Conservation (phyloP, 2,329 filamentous ascomycete species). For the Aspergillus pseudoterreus region DNA sequence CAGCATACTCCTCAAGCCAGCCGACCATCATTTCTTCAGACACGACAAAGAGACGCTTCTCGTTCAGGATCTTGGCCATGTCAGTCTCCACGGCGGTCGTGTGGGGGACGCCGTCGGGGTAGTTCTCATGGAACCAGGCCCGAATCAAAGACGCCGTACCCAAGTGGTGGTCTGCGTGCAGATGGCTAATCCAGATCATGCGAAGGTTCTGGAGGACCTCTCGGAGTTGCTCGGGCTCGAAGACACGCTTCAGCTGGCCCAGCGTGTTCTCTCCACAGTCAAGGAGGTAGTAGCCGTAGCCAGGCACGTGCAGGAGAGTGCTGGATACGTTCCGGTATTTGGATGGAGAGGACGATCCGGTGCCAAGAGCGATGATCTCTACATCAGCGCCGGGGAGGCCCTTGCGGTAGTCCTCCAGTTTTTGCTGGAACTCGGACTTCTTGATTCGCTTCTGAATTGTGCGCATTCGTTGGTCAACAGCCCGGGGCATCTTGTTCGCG, state of each 20-base stretch:
- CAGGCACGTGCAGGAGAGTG: slow-evolving; percentile 79
- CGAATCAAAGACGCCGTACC: slow-evolving; percentile 77
- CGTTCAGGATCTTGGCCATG: slow-evolving; percentile 34
- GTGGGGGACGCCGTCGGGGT: slow-evolving; percentile 35
- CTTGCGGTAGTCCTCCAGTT: slow-evolving; percentile 48
- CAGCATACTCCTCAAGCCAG: slow-evolving; percentile 75
- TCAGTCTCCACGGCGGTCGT: slow-evolving; percentile 37
- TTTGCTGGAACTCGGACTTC: slow-evolving; percentile 29
- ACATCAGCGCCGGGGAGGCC: slow-evolving; percentile 70
- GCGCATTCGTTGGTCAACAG: slow-evolving; percentile 28
- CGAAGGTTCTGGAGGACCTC: slow-evolving; percentile 75
- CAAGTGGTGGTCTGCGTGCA: slow-evolving; percentile 94
- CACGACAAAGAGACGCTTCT: slow-evolving; percentile 59
- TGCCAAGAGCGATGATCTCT: slow-evolving; percentile 84
- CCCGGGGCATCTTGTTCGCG: slow-evolving; percentile 22
- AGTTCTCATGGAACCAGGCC: slow-evolving; percentile 67
- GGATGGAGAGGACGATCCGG: slow-evolving; percentile 83
- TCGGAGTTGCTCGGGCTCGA: slow-evolving; percentile 59
- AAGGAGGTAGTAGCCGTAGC: slow-evolving; percentile 80
- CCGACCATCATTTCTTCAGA: slow-evolving; percentile 68
- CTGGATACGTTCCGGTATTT: slow-evolving; percentile 94
- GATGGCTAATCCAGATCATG: slow-evolving; percentile 87
- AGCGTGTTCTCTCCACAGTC: slow-evolving; percentile 92
- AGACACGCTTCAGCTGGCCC: slow-evolving; percentile 77
- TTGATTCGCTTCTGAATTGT: slow-evolving; percentile 24